phyloP scores from a whole-genome alignment of 768 basidiomycete species.

The button mushroom (Agaricus bisporus) region DNA sequence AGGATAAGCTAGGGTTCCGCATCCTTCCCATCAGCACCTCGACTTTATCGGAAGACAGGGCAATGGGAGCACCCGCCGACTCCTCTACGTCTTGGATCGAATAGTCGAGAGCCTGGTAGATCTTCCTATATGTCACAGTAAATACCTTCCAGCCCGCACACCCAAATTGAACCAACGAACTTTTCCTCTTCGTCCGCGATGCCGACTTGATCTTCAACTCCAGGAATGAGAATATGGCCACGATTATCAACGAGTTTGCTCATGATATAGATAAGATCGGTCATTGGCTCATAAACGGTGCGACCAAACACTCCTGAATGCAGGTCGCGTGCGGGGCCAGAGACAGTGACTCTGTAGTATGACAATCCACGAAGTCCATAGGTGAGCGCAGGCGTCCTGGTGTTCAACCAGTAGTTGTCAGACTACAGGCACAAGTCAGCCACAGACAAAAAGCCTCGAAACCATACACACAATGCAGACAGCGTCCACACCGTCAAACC shows the following conservation, averaged over 20 bases:
- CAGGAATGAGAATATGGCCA: slow-evolving; percentile 86
- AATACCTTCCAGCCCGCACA: not conserved
- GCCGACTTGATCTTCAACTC: slow-evolving; percentile 80
- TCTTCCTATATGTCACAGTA: slow-evolving; percentile 31
- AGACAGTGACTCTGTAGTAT: slow-evolving; percentile 79
- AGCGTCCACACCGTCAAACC: slow-evolving; percentile 85
- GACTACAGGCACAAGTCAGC: slow-evolving; percentile 37
- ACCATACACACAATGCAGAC: slow-evolving; percentile 78
- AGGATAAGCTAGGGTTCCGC: slow-evolving; percentile 81
- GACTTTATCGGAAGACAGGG: slow-evolving; percentile 73
- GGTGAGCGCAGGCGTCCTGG: slow-evolving; percentile 72
- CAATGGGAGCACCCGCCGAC: slow-evolving; percentile 69
- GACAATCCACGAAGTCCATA: slow-evolving; percentile 86
- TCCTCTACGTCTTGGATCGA: slow-evolving; percentile 64
- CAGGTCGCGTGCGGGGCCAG: slow-evolving; percentile 81
- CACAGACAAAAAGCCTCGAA: not conserved
- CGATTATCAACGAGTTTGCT: slow-evolving; percentile 73
- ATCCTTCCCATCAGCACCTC: slow-evolving; percentile 87
- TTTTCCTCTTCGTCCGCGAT: slow-evolving; percentile 68
- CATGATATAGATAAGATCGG: slow-evolving; percentile 80
- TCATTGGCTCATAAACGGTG: slow-evolving; percentile 89
- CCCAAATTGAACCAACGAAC: slow-evolving; percentile 21
- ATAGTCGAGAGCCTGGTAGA: slow-evolving; percentile 76
- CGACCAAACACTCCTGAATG: slow-evolving; percentile 88
- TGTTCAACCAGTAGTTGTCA: slow-evolving; percentile 94